These are phyloP conservation scores for Castanopsis chinensis DNA, from an alignment of 306 rosid species.

Conservation along the genomic window DNA sequence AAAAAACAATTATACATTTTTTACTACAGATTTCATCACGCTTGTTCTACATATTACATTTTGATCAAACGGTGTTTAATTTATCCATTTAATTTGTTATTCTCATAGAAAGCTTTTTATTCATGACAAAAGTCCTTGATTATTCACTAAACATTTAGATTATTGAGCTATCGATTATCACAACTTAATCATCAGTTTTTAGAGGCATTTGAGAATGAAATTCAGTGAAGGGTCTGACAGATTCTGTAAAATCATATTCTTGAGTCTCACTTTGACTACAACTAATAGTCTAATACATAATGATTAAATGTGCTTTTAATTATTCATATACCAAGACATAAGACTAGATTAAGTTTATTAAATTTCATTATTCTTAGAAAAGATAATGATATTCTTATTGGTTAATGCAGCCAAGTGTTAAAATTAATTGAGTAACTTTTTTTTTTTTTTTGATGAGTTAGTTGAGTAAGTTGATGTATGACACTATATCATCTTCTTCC, in stretches of 20 bases:
- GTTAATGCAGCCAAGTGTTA: no score
- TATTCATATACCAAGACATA: background rate
- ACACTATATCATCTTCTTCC: no score
- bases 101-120: constrained; percentile 7
- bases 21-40: no score
- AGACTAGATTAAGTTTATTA: background rate
- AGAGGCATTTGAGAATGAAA: background rate
- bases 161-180: background rate
- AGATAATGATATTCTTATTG: no score
- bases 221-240: no score
- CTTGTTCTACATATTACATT: background rate
- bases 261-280: background rate
- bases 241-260: no score
- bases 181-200: background rate
- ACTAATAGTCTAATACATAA: background rate
- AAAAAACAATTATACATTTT: no score
- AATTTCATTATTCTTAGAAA: no score
- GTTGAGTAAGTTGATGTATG: no score
- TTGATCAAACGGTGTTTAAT: background rate
- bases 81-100: background rate
- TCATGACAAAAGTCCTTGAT: constrained; percentile 1
- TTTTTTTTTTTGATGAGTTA: no score
- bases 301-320: background rate
- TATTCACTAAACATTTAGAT: background rate
- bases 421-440: no score